Base-by-base conservation (phyloP, 2,329 filamentous ascomycete species). In the Diaporthe ilicicola region DNA sequence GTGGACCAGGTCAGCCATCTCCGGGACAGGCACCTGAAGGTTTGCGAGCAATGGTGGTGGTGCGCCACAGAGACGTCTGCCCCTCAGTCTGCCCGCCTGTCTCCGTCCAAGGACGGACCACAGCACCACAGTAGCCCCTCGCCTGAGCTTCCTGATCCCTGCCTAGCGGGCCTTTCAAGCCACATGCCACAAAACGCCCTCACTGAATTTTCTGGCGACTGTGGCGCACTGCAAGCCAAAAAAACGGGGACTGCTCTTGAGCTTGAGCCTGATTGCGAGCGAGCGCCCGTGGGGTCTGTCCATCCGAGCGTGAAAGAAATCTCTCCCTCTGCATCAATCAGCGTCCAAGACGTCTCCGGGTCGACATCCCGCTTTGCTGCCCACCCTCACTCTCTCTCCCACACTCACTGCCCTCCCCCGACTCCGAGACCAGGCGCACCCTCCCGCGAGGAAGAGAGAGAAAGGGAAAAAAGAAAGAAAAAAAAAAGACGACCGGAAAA, bases 151-250 rank as follows among this genome's bases (percentile, higher is more conserved):
- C 27, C 19, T 10, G 15, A 54, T 22, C 67, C 70, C 67, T 67
- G 70, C 29, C 59, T 72, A 72, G 70, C 70, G 67, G 46, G 34
- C 24, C 34, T 3, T 56, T 42, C 34, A 44, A 72, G 71, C 71
- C 71, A 72, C 71, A 72, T 42, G 61, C 62, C 71, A 72, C 65
- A 48, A 72, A 72, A 68, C 66, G 44, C 44, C 29, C 59, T 50
- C 54, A n/a, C 59, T 70, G 70, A 72, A 72, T 66, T 72, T 72
- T 72, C 70, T 64, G 37, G 59, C 48, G 32, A 55, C 51, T 68
- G 59, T 51, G 69, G 50, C 46, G 24, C 29, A 22, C 22, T 51
- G 48, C 13, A 44, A 5, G 50, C 54, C 34, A 46, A 44, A 65
- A 56, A 56, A 67, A 12, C 50, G 39, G 65, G 53, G 65, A 19